Conservation (phyloP, 2,329 filamentous ascomycete species). For the Alternaria sp. region DNA sequence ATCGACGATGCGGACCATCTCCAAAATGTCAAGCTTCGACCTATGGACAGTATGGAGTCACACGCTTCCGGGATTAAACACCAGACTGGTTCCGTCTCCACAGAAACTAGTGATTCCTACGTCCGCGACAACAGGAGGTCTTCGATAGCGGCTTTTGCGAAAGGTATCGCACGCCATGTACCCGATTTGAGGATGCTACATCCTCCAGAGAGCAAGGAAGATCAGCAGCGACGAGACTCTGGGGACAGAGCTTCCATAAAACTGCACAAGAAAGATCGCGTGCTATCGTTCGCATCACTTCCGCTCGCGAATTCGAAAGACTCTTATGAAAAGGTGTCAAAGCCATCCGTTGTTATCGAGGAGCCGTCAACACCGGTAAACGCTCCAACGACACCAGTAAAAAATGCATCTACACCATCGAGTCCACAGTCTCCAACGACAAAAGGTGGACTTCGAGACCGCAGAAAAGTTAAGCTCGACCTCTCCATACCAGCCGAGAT, state of each 20-base stretch:
- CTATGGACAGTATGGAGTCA: constrained; percentile 26
- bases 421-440: constrained; percentile 1
- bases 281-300: constrained; percentile 21
- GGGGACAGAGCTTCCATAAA: constrained; percentile 6
- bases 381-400: neutral
- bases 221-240: constrained; percentile 2
- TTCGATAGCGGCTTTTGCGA: constrained; percentile 39
- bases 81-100: constrained; percentile 3
- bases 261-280: constrained; percentile 19
- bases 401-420: neutral
- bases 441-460: constrained; percentile 36
- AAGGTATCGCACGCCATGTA: constrained; percentile 31
- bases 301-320: constrained; percentile 6
- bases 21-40: constrained; percentile 21
- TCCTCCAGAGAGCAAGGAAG: constrained; percentile 12
- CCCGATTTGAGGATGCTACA: constrained; percentile 37
- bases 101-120: constrained; percentile 10
- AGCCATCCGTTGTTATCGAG: constrained; percentile 6
- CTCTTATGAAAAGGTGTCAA: constrained; percentile 1
- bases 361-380: neutral
- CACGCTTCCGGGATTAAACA: constrained; percentile 15
- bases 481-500: constrained; percentile 37
- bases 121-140: constrained; percentile 29
- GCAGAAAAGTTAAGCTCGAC: constrained; percentile 42
- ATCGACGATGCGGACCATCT: constrained; percentile 23